These are phyloP conservation scores for Cnidoscolus chayamansa DNA, from an alignment of 441 rosid species.

Conservation along the genomic window DNA sequence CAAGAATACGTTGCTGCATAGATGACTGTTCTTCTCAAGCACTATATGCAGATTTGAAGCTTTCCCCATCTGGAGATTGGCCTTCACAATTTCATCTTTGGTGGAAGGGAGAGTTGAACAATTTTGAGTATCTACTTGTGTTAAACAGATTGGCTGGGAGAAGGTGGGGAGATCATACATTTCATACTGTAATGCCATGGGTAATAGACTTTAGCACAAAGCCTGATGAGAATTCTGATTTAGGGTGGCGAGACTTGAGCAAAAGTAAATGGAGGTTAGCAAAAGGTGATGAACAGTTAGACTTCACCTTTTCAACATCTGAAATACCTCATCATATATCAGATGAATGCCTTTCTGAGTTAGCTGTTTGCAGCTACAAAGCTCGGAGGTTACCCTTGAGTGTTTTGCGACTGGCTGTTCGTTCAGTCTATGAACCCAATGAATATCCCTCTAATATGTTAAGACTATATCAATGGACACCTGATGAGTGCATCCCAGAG, in stretches of 20 bases:
- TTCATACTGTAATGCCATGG: constrained; percentile 97
- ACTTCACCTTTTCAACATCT: constrained; percentile 87
- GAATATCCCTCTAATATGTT: constrained; percentile 97
- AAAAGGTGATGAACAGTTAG: constrained; percentile 96
- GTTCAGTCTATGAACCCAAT: constrained; percentile 95
- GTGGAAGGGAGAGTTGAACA: constrained; percentile 91
- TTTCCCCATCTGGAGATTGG: constrained; percentile 61
- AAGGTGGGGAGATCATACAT: constrained; percentile 95
- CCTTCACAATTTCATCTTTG: constrained; percentile 60
- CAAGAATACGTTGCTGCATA: constrained; percentile 34
- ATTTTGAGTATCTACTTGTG: constrained; percentile 84
- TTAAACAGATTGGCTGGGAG: constrained; percentile 86
- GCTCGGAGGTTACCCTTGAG: constrained; percentile 94
- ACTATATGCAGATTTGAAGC: constrained; percentile 61
- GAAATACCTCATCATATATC: constrained; percentile 96
- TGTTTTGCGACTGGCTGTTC: constrained; percentile 82
- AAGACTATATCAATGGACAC: constrained; percentile 96
- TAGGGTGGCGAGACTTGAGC: constrained; percentile 90
- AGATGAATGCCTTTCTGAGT: constrained; percentile 97
- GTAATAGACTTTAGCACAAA: constrained; percentile 86
- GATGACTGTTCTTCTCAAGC: constrained; percentile 53
- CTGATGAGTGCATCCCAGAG: constrained; percentile 98
- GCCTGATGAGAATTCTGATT: constrained; percentile 67
- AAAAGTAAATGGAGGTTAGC: constrained; percentile 98
- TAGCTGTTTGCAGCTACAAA: constrained; percentile 99